Conservation (phyloP, 768 basidiomycete genomes). For the Coprinellus aureogranulatus region DNA sequence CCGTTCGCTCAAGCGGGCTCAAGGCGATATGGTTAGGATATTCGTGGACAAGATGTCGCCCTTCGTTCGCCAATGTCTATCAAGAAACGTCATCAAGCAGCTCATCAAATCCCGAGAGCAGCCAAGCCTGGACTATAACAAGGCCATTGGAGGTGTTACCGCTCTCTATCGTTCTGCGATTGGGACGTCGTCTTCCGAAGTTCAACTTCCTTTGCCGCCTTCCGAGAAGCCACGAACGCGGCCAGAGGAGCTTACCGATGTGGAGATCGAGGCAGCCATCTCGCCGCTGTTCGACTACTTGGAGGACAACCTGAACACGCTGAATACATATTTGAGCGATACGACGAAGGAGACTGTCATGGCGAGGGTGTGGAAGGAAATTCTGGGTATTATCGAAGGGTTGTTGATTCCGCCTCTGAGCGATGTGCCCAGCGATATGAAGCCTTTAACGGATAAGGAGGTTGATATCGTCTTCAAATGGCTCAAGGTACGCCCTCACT, state of each 20-base stretch:
- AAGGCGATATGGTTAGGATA: constrained; percentile 91
- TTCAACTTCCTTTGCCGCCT: constrained; percentile 72
- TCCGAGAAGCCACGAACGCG: constrained; percentile 75
- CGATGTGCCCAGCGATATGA: constrained; percentile 86
- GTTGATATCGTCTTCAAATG: constrained; percentile 99
- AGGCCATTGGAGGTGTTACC: constrained; percentile 78
- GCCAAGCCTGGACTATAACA: constrained; percentile 77
- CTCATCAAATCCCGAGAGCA: constrained; percentile 61
- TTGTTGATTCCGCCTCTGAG: constrained; percentile 89
- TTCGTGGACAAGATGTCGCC: constrained; percentile 99
- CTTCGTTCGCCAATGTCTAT: constrained; percentile 84
- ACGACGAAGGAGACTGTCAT: constrained; percentile 89
- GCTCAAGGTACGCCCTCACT: constrained; percentile 68
- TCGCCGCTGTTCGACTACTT: constrained; percentile 93
- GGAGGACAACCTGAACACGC: constrained; percentile 85
- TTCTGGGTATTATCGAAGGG: constrained; percentile 80
- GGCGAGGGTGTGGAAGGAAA: constrained; percentile 94
- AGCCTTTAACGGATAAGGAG: constrained; percentile 90
- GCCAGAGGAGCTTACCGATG: constrained; percentile 82
- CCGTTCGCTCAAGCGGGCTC: constrained; percentile 87
- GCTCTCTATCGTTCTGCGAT: constrained; percentile 80
- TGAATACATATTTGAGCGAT: constrained; percentile 85
- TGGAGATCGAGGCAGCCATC: constrained; percentile 93
- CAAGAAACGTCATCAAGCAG: constrained; percentile 69
- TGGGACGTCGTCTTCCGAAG: constrained; percentile 62